Evolutionary conservation across 2,329 filamentous ascomycete species (phyloP), one percentile per base, ranked within the genome.

Genomic region (Ceratocystis variospora): DNA sequence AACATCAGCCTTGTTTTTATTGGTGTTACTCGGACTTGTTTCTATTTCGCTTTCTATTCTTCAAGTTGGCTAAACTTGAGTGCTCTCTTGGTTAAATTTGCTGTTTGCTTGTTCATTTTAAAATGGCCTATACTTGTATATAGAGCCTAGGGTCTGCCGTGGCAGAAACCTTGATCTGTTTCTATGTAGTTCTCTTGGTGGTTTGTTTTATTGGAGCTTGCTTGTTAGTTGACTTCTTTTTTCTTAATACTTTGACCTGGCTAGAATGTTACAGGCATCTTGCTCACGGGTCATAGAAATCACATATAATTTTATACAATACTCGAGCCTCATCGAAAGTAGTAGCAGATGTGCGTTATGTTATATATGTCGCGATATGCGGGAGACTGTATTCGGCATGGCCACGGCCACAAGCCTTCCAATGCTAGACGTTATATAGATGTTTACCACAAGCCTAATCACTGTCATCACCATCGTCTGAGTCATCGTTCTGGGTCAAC

Each of bases 401-500:
- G 37, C 4, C 37, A 4, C 37, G 1, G 12, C 37, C 37, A 15
- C 37, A 41, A 41, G 10, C 37, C 37, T 41, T 41, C 37, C 37
- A 12, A 41, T 41, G 37, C 48, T 22, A 12, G n/a, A 25, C 10
- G 48, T n/a, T 50, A 3, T 19, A 25, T 19, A 25, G n/a, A 19
- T 25, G 22, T 50, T 5, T 7, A 25, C 10, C 15, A 8, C 15
- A n/a, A 33, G 55, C 41, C 69, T 72, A 84, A 66, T 84, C 82
- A 70, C 82, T 85, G 68, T 86, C 83, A 63, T 82, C 80, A 10
- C 81, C 83, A 70, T 86, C 84, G 67, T 87, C 73, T 5, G 37
- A 41, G 12, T 83, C 85, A 69, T 87, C 86, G 67, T 86, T 84
- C 31, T 78, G 81, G 1, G 81, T 80, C 37, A 81, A 81, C 8